Evolutionary conservation across 352 stramenopile species (phyloP).

Genomic region (Vaucheria bursata): DNA sequence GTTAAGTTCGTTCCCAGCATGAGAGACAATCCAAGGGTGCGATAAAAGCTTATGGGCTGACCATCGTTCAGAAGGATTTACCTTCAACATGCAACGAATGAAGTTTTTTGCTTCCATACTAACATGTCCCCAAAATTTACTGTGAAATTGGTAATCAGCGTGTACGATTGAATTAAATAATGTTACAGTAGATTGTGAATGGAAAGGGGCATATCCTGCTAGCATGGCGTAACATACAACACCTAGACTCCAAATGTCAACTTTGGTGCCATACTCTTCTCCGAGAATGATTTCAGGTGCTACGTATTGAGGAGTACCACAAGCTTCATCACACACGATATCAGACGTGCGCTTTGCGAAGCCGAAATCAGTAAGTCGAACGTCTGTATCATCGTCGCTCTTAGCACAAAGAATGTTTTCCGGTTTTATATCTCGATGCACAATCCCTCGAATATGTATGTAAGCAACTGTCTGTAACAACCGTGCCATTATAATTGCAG

Average conservation of each 20-base stretch:
- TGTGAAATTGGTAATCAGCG: slow-evolving; percentile 16
- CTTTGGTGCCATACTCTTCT: slow-evolving; percentile 77
- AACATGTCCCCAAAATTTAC: slow-evolving; percentile 16
- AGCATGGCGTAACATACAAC: slow-evolving; percentile 92
- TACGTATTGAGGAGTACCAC: slow-evolving; percentile 89
- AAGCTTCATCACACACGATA: slow-evolving; percentile 82
- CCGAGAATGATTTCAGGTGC: slow-evolving; percentile 89
- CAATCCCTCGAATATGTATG: not conserved
- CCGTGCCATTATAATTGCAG: not conserved
- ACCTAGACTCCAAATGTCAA: slow-evolving; percentile 87
- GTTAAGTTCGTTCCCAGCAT: slow-evolving; percentile 50
- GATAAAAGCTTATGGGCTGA: slow-evolving; percentile 31
- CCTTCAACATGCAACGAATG: slow-evolving; percentile 29
- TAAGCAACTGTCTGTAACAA: not conserved
- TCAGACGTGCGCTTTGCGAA: slow-evolving; percentile 49
- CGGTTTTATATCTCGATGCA: slow-evolving; percentile 1
- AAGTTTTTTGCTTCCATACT: slow-evolving; percentile 21
- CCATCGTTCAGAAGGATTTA: slow-evolving; percentile 29
- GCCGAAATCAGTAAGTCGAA: slow-evolving; percentile 57
- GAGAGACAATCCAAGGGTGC: slow-evolving; percentile 41
- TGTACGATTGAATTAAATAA: slow-evolving; percentile 7
- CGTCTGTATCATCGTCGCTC: not conserved
- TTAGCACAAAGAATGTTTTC: not conserved
- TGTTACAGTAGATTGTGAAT: slow-evolving; percentile 40
- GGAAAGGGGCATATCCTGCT: slow-evolving; percentile 71